phyloP scores from a whole-genome alignment of 139 green algal genomes.

The Monoraphidium neglectum region DNA sequence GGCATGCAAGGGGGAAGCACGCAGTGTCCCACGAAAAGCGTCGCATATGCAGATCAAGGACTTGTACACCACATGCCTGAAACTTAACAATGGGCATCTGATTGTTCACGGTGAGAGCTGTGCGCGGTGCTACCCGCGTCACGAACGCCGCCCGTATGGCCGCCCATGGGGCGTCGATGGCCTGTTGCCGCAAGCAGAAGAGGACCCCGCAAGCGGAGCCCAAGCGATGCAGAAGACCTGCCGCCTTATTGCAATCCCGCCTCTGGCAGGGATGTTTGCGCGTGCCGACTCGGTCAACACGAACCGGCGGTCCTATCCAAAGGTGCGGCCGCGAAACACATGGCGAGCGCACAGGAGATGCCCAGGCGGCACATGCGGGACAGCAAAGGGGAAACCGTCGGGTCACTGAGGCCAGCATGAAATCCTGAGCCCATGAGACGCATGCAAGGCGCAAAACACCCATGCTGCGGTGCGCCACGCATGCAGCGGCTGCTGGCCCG shows the following conservation, averaged over 20 bases:
- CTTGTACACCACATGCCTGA: slow-evolving; percentile 49
- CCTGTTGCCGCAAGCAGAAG: neutral
- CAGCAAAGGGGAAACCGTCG: neutral
- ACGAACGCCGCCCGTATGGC: neutral
- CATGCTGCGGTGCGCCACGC: no score
- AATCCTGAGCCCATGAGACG: neutral
- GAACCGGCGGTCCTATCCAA: slow-evolving; percentile 73
- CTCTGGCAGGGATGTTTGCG: slow-evolving; percentile 60
- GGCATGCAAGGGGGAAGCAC: no score
- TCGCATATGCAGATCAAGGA: slow-evolving; percentile 49
- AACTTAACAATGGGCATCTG: slow-evolving; percentile 54
- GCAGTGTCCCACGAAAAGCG: no score
- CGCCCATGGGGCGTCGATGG: neutral
- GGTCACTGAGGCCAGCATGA: neutral
- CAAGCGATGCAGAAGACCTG: neutral
- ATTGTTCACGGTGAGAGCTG: slow-evolving; percentile 57
- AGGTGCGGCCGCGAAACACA: slow-evolving; percentile 50
- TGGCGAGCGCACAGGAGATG: neutral
- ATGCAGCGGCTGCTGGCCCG: slow-evolving; percentile 56
- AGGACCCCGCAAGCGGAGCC: neutral
- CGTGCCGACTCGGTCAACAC: slow-evolving; percentile 60
- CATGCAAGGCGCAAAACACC: neutral
- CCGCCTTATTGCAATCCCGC: neutral
- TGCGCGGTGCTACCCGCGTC: neutral
- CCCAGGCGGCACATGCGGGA: neutral